Evolutionary conservation across 2,329 filamentous ascomycete species (phyloP).

Genomic region (Chaetomium strumarium): DNA sequence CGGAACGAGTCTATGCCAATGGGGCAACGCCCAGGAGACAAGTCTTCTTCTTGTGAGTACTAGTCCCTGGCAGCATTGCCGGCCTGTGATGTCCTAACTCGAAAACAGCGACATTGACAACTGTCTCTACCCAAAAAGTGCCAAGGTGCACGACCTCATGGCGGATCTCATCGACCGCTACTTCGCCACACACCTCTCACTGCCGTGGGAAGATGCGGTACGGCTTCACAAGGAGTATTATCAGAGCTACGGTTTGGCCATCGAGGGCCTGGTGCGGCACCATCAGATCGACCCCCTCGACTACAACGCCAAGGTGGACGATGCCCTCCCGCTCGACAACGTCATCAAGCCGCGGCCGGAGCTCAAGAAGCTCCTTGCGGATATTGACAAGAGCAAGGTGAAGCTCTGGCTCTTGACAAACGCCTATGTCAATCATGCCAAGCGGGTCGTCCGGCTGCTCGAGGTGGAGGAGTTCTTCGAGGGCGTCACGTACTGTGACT

Average conservation of each 20-base stretch:
- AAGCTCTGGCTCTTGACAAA: conserved; percentile 95
- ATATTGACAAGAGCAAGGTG: conserved; percentile 78
- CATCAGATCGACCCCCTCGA: conserved; percentile 93
- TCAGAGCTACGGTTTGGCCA: conserved; percentile 91
- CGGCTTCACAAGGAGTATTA: conserved; percentile 90
- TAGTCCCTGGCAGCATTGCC: background rate
- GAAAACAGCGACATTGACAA: conserved; percentile 97
- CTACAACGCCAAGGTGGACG: conserved; percentile 92
- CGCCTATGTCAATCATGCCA: conserved; percentile 84
- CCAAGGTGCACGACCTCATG: conserved; percentile 86
- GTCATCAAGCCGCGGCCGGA: conserved; percentile 74
- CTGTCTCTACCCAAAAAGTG: conserved; percentile 88
- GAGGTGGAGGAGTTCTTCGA: conserved; percentile 86
- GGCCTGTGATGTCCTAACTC: conserved; percentile 20
- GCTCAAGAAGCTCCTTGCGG: conserved; percentile 69
- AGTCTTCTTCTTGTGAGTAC: conserved; percentile 42
- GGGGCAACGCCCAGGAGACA: conserved; percentile 24
- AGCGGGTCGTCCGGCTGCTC: conserved; percentile 73
- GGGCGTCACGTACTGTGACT: conserved; percentile 92
- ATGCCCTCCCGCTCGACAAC: conserved; percentile 80
- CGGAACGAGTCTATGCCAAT: conserved; percentile 23
- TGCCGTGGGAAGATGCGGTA: conserved; percentile 72
- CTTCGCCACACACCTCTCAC: conserved; percentile 62
- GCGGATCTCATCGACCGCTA: conserved; percentile 66
- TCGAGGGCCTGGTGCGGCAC: conserved; percentile 87